phyloP scores from a whole-genome alignment of 2,329 filamentous ascomycete species.

The Paraconiothyrium brasiliense region DNA sequence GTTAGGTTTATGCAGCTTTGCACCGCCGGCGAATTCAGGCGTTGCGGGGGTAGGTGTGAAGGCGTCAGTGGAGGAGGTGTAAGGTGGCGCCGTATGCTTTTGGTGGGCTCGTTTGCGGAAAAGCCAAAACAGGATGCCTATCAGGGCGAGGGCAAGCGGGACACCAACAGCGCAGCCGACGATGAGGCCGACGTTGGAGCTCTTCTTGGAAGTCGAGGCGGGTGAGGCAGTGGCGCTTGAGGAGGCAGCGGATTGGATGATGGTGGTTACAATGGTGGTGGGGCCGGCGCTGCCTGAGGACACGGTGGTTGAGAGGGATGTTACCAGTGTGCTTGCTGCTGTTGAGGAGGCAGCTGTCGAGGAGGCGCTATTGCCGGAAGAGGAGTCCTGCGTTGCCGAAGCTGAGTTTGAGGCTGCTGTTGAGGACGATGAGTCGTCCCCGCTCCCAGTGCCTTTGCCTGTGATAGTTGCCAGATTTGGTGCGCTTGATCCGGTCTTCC shows the following conservation, averaged over 20 bases:
- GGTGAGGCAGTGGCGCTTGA: conserved; percentile 16
- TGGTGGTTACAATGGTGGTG: conserved; percentile 30
- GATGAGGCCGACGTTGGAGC: conserved; percentile 41
- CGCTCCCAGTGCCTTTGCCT: conserved; percentile 32
- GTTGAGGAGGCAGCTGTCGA: conserved; percentile 16
- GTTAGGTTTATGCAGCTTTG: conserved; percentile 29
- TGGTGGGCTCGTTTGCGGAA: conserved; percentile 42
- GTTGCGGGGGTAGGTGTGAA: conserved; percentile 26
- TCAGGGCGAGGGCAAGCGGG: conserved; percentile 42
- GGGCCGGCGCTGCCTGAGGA: conserved; percentile 36
- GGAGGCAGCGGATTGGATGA: conserved; percentile 26
- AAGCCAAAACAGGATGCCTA: conserved; percentile 44
- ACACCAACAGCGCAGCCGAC: conserved; percentile 50
- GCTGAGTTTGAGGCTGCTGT: conserved; percentile 22
- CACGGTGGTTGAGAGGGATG: conserved; percentile 35
- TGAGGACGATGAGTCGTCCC: conserved; percentile 20
- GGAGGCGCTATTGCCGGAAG: neutral
- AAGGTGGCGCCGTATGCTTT: conserved; percentile 23
- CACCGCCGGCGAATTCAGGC: conserved; percentile 33
- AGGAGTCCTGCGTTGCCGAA: conserved; percentile 15
- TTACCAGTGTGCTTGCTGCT: conserved; percentile 28
- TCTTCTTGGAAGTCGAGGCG: conserved; percentile 7
- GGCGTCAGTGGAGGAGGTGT: conserved; percentile 20
- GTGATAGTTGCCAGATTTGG: conserved; percentile 39
- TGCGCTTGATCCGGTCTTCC: conserved; percentile 18